Base-by-base conservation (phyloP, 1,284 basidiomycete genomes). In the Singerocomus inundabilis region DNA sequence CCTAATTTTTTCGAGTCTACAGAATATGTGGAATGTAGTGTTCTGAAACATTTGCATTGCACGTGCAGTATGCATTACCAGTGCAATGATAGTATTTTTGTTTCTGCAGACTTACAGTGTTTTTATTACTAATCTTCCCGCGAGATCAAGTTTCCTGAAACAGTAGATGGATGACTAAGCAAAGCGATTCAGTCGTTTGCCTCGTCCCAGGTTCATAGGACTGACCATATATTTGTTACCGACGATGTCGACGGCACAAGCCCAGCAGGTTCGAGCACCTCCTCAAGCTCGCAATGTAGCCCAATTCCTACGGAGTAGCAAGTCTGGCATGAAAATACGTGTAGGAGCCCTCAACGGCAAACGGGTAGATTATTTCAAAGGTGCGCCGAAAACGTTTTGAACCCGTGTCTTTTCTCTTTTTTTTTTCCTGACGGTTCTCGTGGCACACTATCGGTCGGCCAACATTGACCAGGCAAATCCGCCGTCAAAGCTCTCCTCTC, bases 311-410 rank as follows among this genome's bases (percentile, higher is more conserved):
- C 82, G 94, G 41, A 85, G 88, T 58, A 86, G 88, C 58, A 87
- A 84, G 63, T 80, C 93, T 26, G 92, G 92, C 12, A 85, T 97
- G 63, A 98, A 98, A 76, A 84, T 88, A 50, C 81, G 91, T 56
- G 85, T 90, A 5, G 96, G 96, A 33, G 86, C 94, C 7, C 74
- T 98, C 63, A 93, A 93, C 61, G 97, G 96, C 33, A 98, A 97
- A 71, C 86, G 96, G 41, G 79, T 95, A 49, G 96, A 98, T 70
- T 98, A 98, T 74, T 99, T 99, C 78, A 98, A 96, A 77, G 96
- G 93, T 74, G 5, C 28, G 34, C 26, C 45, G 46, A 16, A 21
- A 2, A 12, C 33, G 28, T 13, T 34, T 6, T 3, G 15, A 0
- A 0, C 25, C 11, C 9, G 7, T 6, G 2, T 48, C 21, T 21